These are phyloP conservation scores for Leptodontidium sp. DNA, from an alignment of 2,329 filamentous ascomycete species.

Conservation along the genomic window DNA sequence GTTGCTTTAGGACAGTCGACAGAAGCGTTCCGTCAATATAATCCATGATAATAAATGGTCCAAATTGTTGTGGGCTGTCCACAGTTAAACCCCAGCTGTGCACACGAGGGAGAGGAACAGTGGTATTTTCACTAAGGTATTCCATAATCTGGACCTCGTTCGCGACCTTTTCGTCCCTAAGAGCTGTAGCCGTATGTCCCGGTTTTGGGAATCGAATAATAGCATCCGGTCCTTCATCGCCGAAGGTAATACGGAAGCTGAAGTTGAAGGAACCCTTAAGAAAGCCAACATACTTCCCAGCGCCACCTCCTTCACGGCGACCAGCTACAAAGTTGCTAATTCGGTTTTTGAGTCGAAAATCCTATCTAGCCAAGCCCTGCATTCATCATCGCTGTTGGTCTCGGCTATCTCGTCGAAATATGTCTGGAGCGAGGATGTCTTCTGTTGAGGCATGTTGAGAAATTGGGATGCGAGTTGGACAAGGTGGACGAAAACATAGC, in stretches of 20 bases:
- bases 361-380: conserved; percentile 26
- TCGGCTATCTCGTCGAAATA: conserved; percentile 29
- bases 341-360: conserved; percentile 23
- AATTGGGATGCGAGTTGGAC: not conserved
- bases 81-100: conserved; percentile 43
- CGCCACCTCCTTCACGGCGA: conserved; percentile 24
- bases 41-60: conserved; percentile 39
- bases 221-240: conserved; percentile 22
- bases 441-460: conserved; percentile 13
- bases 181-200: conserved; percentile 22
- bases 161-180: conserved; percentile 22
- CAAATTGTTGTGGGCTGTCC: conserved; percentile 46
- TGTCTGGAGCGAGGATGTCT: conserved; percentile 19
- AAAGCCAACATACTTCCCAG: conserved; percentile 17
- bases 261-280: conserved; percentile 30
- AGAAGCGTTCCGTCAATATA: conserved; percentile 43
- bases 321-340: conserved; percentile 26
- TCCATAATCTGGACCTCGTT: conserved; percentile 24
- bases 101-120: conserved; percentile 46
- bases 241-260: conserved; percentile 24
- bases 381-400: conserved; percentile 29
- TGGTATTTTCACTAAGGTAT: conserved; percentile 43
- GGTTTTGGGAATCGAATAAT: conserved; percentile 30
- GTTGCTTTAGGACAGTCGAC: conserved; percentile 29
- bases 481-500: not conserved